Conservation (phyloP, 163 green algal species). For the Volvox carteri region DNA sequence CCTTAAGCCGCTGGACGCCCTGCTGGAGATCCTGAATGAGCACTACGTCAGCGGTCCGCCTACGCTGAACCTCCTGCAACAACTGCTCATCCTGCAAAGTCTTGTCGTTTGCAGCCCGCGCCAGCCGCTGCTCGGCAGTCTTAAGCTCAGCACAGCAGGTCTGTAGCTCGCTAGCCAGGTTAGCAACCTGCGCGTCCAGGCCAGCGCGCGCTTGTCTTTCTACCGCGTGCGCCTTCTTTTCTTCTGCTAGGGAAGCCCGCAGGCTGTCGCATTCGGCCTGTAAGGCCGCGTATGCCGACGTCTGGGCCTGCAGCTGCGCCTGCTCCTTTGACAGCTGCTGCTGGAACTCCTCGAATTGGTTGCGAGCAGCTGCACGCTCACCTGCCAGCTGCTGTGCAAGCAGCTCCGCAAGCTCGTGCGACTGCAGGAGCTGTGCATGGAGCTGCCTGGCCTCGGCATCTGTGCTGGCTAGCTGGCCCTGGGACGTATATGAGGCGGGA, state of each 20-base stretch:
- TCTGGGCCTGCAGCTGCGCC: background rate
- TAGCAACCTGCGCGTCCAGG: background rate
- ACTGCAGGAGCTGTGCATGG: background rate
- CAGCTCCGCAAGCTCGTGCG: background rate
- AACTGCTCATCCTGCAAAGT: conserved; percentile 12
- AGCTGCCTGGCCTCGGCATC: conserved; percentile 22
- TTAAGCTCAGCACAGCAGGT: conserved; percentile 23
- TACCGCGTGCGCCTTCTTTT: background rate
- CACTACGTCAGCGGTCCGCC: background rate
- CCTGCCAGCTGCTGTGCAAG: conserved; percentile 6
- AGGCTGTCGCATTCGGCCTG: background rate
- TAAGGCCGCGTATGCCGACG: background rate
- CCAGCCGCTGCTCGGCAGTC: conserved; percentile 51
- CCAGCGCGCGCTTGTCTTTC: background rate
- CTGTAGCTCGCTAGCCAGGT: background rate
- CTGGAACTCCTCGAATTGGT: background rate
- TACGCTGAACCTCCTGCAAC: conserved; percentile 16
- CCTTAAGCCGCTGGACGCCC: conserved; percentile 9
- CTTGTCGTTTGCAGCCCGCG: background rate
- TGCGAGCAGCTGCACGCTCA: background rate
- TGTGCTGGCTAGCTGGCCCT: conserved; percentile 28
- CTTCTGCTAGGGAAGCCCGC: background rate
- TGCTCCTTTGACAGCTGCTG: background rate
- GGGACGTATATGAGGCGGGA: background rate
- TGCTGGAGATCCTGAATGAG: conserved; percentile 19